Conservation (phyloP, 345 rosid species). For the Dovyalis caffra region DNA sequence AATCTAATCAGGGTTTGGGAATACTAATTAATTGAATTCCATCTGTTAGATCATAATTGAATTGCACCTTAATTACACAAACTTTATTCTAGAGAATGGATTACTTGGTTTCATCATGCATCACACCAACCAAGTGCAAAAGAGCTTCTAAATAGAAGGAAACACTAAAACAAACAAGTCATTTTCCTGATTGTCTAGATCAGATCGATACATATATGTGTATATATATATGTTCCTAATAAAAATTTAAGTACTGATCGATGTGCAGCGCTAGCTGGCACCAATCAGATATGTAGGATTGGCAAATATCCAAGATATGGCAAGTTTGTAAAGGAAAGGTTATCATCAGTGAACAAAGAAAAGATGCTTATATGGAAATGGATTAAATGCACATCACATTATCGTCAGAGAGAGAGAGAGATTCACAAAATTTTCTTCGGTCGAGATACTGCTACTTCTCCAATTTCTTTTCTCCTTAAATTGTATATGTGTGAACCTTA, state of each 20-base stretch:
- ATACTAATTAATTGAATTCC: neutral
- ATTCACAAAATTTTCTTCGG: no score
- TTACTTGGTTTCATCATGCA: constrained; percentile 34
- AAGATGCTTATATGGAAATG: constrained; percentile 30
- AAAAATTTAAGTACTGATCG: neutral
- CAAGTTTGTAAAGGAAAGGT: constrained; percentile 27
- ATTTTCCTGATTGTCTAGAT: constrained; percentile 27
- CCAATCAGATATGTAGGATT: constrained; percentile 25
- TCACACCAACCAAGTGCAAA: constrained; percentile 28
- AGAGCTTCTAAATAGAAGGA: neutral
- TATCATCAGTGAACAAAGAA: constrained; percentile 22
- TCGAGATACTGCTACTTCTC: no score
- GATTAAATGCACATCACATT: constrained; percentile 21
- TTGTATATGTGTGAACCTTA: constrained; percentile 14
- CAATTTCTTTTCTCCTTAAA: constrained; percentile 1
- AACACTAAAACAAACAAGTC: constrained; percentile 16
- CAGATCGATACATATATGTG: no score
- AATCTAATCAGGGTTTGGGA: constrained; percentile 28
- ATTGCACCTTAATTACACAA: neutral
- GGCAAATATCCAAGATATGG: constrained; percentile 35
- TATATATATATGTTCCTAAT: constrained; percentile 6
- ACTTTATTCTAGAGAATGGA: constrained; percentile 4
- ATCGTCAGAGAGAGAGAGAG: constrained; percentile 8
- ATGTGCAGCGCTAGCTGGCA: constrained; percentile 45
- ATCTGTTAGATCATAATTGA: neutral